Evolutionary conservation across 176 grass and related monocot species (phyloP).

Genomic region (Phoenix dactylifera): DNA sequence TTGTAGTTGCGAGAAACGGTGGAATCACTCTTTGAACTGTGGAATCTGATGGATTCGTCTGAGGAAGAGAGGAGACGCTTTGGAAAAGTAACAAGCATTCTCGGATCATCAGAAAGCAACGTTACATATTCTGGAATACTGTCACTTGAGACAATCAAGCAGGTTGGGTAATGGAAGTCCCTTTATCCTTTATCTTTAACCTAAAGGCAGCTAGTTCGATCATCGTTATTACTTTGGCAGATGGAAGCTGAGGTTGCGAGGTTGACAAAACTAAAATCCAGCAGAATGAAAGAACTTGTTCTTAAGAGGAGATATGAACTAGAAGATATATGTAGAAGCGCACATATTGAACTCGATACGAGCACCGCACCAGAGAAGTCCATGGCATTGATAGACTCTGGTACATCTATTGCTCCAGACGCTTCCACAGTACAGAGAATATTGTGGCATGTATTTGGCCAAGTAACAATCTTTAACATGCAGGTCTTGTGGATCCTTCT

Average conservation of each 20-base stretch:
- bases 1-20: slow-evolving; percentile 69
- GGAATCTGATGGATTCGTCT: slow-evolving; percentile 92
- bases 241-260: slow-evolving; percentile 68
- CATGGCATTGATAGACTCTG: slow-evolving; percentile 75
- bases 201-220: neutral
- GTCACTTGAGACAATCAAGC: slow-evolving; percentile 62
- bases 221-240: slow-evolving; percentile 30
- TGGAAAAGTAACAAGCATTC: slow-evolving; percentile 36
- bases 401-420: slow-evolving; percentile 18
- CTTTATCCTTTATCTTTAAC: slow-evolving; percentile 1
- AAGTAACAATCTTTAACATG: slow-evolving; percentile 9
- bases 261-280: slow-evolving; percentile 63
- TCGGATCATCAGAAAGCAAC: slow-evolving; percentile 58
- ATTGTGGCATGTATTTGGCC: too few relatives aligned
- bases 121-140: slow-evolving; percentile 49
- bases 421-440: too few relatives aligned
- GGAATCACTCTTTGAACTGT: slow-evolving; percentile 59
- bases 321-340: slow-evolving; percentile 75
- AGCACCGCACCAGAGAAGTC: slow-evolving; percentile 84
- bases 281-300: slow-evolving; percentile 97
- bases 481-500: slow-evolving; percentile 93
- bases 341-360: slow-evolving; percentile 73
- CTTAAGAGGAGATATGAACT: slow-evolving; percentile 84
- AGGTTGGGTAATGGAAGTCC: slow-evolving; percentile 33
- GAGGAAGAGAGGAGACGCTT: slow-evolving; percentile 68